phyloP scores from a whole-genome alignment of 176 grass and related monocot species.

The Cenchrus purpureus region DNA sequence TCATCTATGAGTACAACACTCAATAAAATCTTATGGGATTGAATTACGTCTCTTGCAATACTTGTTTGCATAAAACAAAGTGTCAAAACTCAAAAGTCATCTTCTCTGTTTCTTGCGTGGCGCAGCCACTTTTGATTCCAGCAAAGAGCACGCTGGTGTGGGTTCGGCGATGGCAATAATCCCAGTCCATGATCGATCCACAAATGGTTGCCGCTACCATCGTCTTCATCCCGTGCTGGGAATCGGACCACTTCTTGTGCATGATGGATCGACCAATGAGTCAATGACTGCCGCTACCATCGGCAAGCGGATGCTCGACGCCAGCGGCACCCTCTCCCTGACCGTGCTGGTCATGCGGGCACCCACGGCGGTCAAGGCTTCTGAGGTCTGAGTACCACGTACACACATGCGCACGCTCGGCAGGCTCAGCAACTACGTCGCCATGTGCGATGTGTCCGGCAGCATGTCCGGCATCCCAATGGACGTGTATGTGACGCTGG shows the following conservation, averaged over 20 bases:
- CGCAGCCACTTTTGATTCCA: neutral
- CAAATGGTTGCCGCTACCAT: conserved; percentile 15
- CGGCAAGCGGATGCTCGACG: conserved; percentile 44
- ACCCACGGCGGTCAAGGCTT: too few relatives aligned
- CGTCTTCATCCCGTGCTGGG: conserved; percentile 16
- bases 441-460: conserved; percentile 78
- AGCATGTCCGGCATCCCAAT: conserved; percentile 71
- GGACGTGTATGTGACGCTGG: conserved; percentile 75
- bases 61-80: neutral
- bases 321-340: conserved; percentile 22
- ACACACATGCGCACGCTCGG: conserved; percentile 47
- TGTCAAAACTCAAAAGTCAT: neutral
- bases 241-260: conserved; percentile 50
- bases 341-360: conserved; percentile 21
- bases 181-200: neutral
- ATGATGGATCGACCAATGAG: conserved; percentile 34
- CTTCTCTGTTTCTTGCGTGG: neutral
- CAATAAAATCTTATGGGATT: neutral
- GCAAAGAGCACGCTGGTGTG: neutral
- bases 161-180: neutral
- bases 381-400: too few relatives aligned
- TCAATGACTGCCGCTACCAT: too few relatives aligned
- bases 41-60: neutral
- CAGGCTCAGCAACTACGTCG: conserved; percentile 64
- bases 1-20: neutral